Conservation (phyloP, 2,329 filamentous ascomycete genomes). For the Alternaria infectoria region DNA sequence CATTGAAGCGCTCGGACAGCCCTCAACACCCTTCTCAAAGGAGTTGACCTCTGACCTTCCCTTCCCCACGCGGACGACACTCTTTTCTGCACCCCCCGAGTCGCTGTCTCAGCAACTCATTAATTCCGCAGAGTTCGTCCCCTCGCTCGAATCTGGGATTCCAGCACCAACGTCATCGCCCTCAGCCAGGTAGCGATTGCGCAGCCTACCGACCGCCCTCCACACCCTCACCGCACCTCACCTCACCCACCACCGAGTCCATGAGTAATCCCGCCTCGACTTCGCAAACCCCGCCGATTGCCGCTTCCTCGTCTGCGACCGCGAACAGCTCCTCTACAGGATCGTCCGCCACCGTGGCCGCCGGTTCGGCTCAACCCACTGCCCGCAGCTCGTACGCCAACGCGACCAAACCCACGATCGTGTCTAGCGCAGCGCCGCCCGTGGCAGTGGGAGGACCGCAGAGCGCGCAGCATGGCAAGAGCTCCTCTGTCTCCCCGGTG, state of each 20-base stretch:
- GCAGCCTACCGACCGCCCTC: slow-evolving; percentile 15
- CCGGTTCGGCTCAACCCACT: slow-evolving; percentile 63
- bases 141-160: slow-evolving; percentile 42
- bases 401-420: slow-evolving; percentile 63
- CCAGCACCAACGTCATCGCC: slow-evolving; percentile 25
- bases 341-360: slow-evolving; percentile 57
- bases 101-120: slow-evolving; percentile 31
- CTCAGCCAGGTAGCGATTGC: slow-evolving; percentile 17
- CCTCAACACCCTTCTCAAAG: slow-evolving; percentile 39
- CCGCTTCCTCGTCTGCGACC: slow-evolving; percentile 56
- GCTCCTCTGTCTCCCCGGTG: slow-evolving; percentile 69
- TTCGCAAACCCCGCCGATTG: slow-evolving; percentile 57
- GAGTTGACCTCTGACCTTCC: slow-evolving; percentile 30
- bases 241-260: slow-evolving; percentile 25
- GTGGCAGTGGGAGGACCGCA: slow-evolving; percentile 61
- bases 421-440: slow-evolving; percentile 58
- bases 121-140: slow-evolving; percentile 28
- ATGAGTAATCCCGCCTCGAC: slow-evolving; percentile 67
- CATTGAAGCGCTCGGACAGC: slow-evolving; percentile 45
- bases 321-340: slow-evolving; percentile 57
- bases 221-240: neutral
- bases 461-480: slow-evolving; percentile 57
- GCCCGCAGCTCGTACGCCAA: slow-evolving; percentile 65
- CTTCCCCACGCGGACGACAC: slow-evolving; percentile 24
- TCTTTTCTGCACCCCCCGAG: slow-evolving; percentile 38